Conservation (phyloP, 1,284 basidiomycete genomes). For the Tylopilus orsonianus region DNA sequence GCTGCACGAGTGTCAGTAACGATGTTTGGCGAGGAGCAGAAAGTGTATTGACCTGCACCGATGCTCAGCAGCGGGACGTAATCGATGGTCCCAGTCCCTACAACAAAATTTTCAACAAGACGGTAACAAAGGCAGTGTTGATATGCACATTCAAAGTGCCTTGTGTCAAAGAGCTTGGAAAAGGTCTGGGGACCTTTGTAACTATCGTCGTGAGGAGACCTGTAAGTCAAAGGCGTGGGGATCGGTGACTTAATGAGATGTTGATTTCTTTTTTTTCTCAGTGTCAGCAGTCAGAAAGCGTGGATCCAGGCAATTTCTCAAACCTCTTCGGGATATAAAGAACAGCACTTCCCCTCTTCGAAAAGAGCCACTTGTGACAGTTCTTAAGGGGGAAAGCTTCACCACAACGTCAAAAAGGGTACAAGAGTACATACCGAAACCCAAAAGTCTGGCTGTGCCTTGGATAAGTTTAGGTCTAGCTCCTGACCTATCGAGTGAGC, state of each 20-base stretch:
- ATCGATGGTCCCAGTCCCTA: constrained; percentile 76
- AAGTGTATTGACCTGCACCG: constrained; percentile 44
- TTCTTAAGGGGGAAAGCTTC: constrained; percentile 43
- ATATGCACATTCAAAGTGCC: constrained; percentile 54
- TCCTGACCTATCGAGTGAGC: constrained; percentile 83
- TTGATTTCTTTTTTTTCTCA: constrained; percentile 52
- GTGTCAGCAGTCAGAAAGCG: not conserved
- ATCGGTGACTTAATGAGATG: constrained; percentile 72
- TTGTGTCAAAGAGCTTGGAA: constrained; percentile 57
- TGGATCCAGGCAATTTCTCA: constrained; percentile 10
- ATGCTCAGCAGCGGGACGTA: constrained; percentile 55
- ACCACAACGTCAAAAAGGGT: not conserved
- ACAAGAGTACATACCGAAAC: constrained; percentile 53
- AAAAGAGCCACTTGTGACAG: constrained; percentile 83
- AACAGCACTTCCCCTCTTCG: constrained; percentile 70
- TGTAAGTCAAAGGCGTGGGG: constrained; percentile 70
- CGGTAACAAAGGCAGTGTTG: not conserved
- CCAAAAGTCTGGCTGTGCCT: constrained; percentile 75
- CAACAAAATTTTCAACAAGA: constrained; percentile 1
- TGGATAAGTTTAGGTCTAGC: constrained; percentile 56
- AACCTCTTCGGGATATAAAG: constrained; percentile 80
- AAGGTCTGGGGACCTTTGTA: constrained; percentile 44
- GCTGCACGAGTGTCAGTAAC: constrained; percentile 43
- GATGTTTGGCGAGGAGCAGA: constrained; percentile 7
- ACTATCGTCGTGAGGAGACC: constrained; percentile 38